These are phyloP conservation scores for Trapa incisa DNA, from an alignment of 345 rosid species.

Conservation along the genomic window DNA sequence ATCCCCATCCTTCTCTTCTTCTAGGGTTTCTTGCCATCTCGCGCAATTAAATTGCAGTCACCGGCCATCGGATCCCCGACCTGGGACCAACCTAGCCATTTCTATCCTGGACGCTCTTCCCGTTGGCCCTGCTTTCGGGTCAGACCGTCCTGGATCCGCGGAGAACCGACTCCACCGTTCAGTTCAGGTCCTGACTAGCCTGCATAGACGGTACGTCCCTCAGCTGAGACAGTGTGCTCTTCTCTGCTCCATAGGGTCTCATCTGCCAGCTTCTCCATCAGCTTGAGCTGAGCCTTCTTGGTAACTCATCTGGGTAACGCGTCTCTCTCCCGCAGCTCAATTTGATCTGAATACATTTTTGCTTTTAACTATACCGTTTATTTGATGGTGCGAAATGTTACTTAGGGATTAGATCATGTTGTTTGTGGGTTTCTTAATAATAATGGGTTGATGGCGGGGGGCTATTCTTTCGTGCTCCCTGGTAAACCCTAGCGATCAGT, in stretches of 20 bases:
- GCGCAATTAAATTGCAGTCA: slow-evolving; percentile 8
- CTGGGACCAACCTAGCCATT: background rate
- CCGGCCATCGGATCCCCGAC: background rate
- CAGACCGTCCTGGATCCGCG: slow-evolving; percentile 6
- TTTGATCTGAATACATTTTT: background rate
- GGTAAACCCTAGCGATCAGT: slow-evolving; percentile 2
- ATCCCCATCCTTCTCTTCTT: background rate
- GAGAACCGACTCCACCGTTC: background rate
- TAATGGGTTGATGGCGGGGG: background rate
- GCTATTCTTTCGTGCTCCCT: background rate
- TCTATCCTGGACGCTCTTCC: background rate
- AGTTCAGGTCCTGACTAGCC: background rate
- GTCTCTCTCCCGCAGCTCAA: background rate
- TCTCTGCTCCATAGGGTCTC: background rate
- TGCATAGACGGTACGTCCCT: background rate
- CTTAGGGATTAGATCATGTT: background rate
- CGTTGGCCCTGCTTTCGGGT: background rate
- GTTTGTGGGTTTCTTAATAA: background rate
- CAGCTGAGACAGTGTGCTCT: background rate
- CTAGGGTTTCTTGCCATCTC: slow-evolving; percentile 11
- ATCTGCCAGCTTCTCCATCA: background rate
- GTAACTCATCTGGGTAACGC: background rate
- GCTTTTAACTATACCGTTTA: background rate
- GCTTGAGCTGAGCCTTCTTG: background rate
- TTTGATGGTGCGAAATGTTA: background rate